Conservation (phyloP, 1,284 basidiomycete genomes). For the Fistulina hepatica region DNA sequence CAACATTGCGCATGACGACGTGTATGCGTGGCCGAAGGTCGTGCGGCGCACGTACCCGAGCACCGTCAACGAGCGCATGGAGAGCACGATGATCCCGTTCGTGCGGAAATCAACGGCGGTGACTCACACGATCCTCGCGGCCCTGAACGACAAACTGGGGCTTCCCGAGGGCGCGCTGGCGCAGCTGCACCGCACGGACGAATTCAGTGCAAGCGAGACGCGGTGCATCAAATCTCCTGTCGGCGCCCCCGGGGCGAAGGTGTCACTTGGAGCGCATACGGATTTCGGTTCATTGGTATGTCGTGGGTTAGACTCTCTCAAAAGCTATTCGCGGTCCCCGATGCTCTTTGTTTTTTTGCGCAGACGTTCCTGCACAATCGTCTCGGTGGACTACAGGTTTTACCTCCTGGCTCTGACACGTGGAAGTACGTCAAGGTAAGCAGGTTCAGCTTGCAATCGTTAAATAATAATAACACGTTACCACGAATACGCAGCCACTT, state of each 20-base stretch:
- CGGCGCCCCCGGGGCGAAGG: conserved; percentile 22
- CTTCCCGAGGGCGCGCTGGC: conserved; percentile 40
- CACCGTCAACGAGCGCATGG: conserved; percentile 40
- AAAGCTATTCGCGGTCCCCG: background rate
- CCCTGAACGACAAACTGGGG: conserved; percentile 47
- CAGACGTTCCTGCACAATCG: conserved; percentile 59
- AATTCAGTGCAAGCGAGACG: conserved; percentile 48
- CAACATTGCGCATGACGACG: conserved; percentile 59
- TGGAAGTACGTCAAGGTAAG: conserved; percentile 61
- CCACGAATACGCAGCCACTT: conserved; percentile 31
- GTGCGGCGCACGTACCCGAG: conserved; percentile 44
- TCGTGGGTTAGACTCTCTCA: conserved; percentile 8
- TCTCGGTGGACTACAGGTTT: conserved; percentile 62
- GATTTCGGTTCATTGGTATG: conserved; percentile 40
- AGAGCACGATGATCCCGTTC: conserved; percentile 40
- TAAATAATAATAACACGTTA: background rate
- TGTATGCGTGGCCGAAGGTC: conserved; percentile 39
- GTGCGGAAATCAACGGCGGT: conserved; percentile 45
- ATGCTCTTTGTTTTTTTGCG: background rate
- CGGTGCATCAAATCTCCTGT: conserved; percentile 42
- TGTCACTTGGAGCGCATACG: conserved; percentile 41
- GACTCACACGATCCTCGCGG: conserved; percentile 39
- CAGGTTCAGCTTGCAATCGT: background rate
- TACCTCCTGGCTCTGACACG: conserved; percentile 46
- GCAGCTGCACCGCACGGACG: conserved; percentile 33